phyloP scores from a whole-genome alignment of 1,139 yeast genomes.

The Ogataea hybrid region DNA sequence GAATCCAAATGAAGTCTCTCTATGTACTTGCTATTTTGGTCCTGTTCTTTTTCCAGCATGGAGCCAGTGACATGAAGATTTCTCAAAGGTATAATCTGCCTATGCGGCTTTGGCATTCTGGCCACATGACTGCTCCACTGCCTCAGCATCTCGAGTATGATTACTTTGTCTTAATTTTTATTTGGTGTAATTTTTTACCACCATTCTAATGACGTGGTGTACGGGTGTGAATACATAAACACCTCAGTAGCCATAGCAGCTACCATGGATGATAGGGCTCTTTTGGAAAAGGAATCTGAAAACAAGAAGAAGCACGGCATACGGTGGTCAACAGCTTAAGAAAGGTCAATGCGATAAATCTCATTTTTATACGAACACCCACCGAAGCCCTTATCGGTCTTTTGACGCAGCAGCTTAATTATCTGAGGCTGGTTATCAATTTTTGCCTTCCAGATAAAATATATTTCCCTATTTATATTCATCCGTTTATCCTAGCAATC shows the following conservation, averaged over 20 bases:
- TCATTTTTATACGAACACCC: no score
- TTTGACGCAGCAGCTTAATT: not conserved
- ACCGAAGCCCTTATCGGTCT: not conserved
- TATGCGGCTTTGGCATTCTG: not conserved
- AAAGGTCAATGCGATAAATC: no score
- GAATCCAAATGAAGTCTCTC: constrained; percentile 1
- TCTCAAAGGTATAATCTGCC: not conserved
- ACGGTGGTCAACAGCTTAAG: no score
- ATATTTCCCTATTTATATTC: not conserved
- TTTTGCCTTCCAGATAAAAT: constrained; percentile 7
- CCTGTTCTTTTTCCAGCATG: not conserved
- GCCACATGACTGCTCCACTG: not conserved
- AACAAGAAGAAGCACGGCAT: no score
- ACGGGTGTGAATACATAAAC: constrained; percentile 1
- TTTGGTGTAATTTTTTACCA: not conserved
- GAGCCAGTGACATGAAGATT: not conserved
- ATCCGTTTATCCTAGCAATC: constrained; percentile 1
- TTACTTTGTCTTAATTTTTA: constrained; percentile 1
- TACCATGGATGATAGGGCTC: no score
- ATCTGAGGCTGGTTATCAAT: constrained; percentile 7
- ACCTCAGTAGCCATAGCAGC: no score
- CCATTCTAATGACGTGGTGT: not conserved
- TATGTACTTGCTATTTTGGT: not conserved
- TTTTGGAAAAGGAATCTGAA: no score
- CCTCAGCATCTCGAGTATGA: constrained; percentile 1